These are phyloP conservation scores for Aeminium ludgeri DNA, from an alignment of 495 filamentous ascomycete species.

Conservation along the genomic window DNA sequence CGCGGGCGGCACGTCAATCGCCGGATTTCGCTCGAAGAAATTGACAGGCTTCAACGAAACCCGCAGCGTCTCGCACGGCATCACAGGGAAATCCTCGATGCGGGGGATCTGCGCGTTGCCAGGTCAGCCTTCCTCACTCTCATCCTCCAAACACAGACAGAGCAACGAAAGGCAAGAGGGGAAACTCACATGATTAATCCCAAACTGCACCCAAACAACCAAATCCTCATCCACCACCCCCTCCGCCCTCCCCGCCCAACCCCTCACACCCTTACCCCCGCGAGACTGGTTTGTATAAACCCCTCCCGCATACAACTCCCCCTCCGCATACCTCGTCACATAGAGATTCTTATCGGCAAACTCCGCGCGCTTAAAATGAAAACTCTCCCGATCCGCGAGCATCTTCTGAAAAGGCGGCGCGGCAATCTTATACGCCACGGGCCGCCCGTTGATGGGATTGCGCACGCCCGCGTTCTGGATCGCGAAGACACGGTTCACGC, in stretches of 20 bases:
- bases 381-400: constrained; percentile 48
- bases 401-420: constrained; percentile 64
- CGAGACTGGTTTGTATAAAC: constrained; percentile 76
- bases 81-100: constrained; percentile 31
- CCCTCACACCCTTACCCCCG: constrained; percentile 35
- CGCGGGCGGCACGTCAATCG: constrained; percentile 52
- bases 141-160: no score
- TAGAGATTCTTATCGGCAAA: constrained; percentile 73
- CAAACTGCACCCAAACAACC: constrained; percentile 30
- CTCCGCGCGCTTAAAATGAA: constrained; percentile 58
- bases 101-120: constrained; percentile 13
- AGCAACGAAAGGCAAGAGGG: neutral
- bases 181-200: constrained; percentile 27
- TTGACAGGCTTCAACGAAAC: constrained; percentile 50
- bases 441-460: constrained; percentile 53
- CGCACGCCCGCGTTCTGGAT: constrained; percentile 50
- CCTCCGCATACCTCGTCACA: constrained; percentile 60
- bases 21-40: constrained; percentile 61
- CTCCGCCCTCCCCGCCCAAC: constrained; percentile 27
- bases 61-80: constrained; percentile 48
- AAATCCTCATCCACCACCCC: constrained; percentile 28
- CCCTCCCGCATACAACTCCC: constrained; percentile 66
- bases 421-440: constrained; percentile 64
- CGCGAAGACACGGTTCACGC: constrained; percentile 57
- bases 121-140: no score